A percentile compares a stretch with the other conserved stretches of the same genome.
phyloP scores from a whole-genome alignment of 2,329 filamentous ascomycete species.

The Rosellinia necatrix region DNA sequence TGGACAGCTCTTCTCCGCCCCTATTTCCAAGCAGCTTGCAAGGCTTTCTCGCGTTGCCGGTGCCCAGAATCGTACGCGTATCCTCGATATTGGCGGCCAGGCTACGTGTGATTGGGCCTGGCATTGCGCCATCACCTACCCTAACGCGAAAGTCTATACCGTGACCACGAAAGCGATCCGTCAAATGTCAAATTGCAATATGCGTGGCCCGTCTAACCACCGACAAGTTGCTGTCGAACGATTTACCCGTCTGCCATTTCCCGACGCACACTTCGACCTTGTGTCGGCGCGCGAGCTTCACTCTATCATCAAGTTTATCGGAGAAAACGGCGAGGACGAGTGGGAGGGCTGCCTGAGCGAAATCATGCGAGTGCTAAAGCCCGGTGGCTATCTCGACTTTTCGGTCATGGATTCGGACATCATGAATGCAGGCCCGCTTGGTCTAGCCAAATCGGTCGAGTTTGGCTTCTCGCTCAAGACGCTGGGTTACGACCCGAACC shows the following conservation, averaged over 20 bases:
- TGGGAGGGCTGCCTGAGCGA: slow-evolving; percentile 85
- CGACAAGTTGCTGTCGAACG: slow-evolving; percentile 77
- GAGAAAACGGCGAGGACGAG: slow-evolving; percentile 75
- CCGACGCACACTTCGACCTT: slow-evolving; percentile 84
- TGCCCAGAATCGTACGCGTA: slow-evolving; percentile 58
- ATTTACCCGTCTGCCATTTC: slow-evolving; percentile 83
- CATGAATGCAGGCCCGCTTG: slow-evolving; percentile 78
- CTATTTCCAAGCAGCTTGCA: slow-evolving; percentile 65
- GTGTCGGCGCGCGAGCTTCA: slow-evolving; percentile 89
- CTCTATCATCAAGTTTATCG: slow-evolving; percentile 75
- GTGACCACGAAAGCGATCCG: slow-evolving; percentile 75
- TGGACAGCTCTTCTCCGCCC: slow-evolving; percentile 66
- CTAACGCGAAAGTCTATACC: slow-evolving; percentile 84
- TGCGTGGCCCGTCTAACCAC: slow-evolving; percentile 87
- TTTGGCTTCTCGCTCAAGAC: slow-evolving; percentile 90
- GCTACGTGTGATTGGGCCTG: slow-evolving; percentile 92
- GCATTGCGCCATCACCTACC: slow-evolving; percentile 86
- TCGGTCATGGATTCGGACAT: slow-evolving; percentile 88
- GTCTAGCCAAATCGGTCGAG: slow-evolving; percentile 83
- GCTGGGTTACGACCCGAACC: slow-evolving; percentile 83
- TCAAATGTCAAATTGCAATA: slow-evolving; percentile 72
- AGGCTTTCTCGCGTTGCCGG: slow-evolving; percentile 57
- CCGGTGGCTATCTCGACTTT: slow-evolving; percentile 91
- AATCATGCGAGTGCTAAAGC: slow-evolving; percentile 89
- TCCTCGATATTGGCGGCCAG: slow-evolving; percentile 87